A percentile compares a stretch with the other conserved stretches of the same genome.
Evolutionary conservation across 768 basidiomycete genomes (phyloP).

Genomic region (Pleurotus giganteus): DNA sequence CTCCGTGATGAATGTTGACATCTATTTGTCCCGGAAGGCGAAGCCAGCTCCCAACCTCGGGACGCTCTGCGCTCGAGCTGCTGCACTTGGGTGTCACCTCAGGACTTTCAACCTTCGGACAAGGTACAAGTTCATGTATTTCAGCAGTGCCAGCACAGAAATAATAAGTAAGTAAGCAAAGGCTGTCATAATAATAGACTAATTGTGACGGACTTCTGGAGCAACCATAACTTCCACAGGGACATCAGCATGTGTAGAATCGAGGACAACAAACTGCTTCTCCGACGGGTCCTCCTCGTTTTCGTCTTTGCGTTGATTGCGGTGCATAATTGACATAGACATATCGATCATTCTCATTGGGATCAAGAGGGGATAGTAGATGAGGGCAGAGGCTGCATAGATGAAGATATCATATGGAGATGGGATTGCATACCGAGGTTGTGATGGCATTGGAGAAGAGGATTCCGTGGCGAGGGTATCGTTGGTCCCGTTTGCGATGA

Average conservation of each 20-base stretch:
- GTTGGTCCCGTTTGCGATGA: constrained; percentile 16
- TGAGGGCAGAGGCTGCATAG: constrained; percentile 45
- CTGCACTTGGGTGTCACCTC: not conserved
- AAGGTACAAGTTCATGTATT: constrained; percentile 25
- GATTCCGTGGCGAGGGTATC: constrained; percentile 10
- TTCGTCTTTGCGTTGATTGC: constrained; percentile 6
- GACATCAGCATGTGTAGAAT: constrained; percentile 10
- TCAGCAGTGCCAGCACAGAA: constrained; percentile 37
- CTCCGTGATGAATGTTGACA: constrained; percentile 49
- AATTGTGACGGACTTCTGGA: constrained; percentile 48
- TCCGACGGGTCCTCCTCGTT: constrained; percentile 6
- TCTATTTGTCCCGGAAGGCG: constrained; percentile 28
- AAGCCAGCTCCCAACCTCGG: not conserved
- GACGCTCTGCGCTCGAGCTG: not conserved
- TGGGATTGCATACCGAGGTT: constrained; percentile 31
- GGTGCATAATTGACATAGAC: constrained; percentile 15
- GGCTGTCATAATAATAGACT: constrained; percentile 33
- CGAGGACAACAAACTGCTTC: not conserved
- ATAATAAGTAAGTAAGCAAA: constrained; percentile 30
- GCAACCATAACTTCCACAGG: constrained; percentile 35
- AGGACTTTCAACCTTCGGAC: constrained; percentile 21
- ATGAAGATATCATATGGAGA: constrained; percentile 43
- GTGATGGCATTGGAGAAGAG: constrained; percentile 16
- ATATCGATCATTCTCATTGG: constrained; percentile 38
- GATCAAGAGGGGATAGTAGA: constrained; percentile 48